phyloP scores from a whole-genome alignment of 176 grass and related monocot genomes.

The Poa annua region DNA sequence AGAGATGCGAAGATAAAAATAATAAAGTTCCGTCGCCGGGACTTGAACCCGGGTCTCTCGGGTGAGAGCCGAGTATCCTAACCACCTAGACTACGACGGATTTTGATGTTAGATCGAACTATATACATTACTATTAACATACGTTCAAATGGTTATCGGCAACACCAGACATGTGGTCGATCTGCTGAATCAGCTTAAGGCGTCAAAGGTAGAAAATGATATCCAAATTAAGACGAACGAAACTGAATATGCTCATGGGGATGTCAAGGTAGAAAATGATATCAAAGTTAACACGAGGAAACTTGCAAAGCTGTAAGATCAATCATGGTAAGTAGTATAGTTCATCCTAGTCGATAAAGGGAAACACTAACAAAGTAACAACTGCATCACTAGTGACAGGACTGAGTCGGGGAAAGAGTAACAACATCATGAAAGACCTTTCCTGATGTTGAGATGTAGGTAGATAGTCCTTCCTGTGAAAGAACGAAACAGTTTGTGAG shows the following conservation, averaged over 20 bases:
- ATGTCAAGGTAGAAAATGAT: background rate
- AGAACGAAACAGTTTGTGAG: slow-evolving; percentile 7
- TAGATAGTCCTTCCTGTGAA: slow-evolving; percentile 2
- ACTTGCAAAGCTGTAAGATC: background rate
- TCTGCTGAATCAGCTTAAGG: background rate
- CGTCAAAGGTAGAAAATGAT: slow-evolving; percentile 16
- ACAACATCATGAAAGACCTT: too few relatives aligned
- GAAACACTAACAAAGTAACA: background rate
- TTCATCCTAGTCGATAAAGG: background rate
- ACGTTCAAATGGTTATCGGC: too few relatives aligned
- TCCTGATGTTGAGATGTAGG: slow-evolving; percentile 43
- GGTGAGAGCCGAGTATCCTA: slow-evolving; percentile 96
- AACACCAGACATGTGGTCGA: too few relatives aligned
- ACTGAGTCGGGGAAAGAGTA: too few relatives aligned
- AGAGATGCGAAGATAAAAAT: too few relatives aligned
- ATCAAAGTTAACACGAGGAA: too few relatives aligned
- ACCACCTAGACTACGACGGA: slow-evolving; percentile 47
- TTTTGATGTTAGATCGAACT: background rate
- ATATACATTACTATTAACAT: too few relatives aligned
- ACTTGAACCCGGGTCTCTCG: slow-evolving; percentile 55
- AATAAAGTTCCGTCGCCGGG: background rate
- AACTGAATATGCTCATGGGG: background rate
- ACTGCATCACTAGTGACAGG: too few relatives aligned
- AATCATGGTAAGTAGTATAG: background rate
- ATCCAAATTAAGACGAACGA: background rate